A percentile compares a stretch with the other conserved stretches of the same genome.
Conservation (phyloP, 1,139 yeast species). For the Pichiaceae sp. region DNA sequence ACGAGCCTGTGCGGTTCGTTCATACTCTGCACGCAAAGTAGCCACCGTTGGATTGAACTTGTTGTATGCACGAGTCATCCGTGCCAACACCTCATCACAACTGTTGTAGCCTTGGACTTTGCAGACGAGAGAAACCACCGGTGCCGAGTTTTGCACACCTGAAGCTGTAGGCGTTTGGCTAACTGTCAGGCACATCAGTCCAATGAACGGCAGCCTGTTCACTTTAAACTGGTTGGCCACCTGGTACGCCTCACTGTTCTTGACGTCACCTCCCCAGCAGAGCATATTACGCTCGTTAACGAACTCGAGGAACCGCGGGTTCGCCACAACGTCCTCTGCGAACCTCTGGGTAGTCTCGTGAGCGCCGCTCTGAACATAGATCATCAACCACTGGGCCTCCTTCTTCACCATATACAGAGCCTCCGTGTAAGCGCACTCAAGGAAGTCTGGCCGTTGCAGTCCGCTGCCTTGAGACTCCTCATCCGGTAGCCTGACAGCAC, state of each 20-base stretch:
- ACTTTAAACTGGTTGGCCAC: constrained; percentile 70
- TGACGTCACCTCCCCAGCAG: constrained; percentile 85
- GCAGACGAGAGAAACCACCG: constrained; percentile 53
- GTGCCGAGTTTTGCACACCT: constrained; percentile 44
- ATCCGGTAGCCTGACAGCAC: constrained; percentile 4
- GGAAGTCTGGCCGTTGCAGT: constrained; percentile 32
- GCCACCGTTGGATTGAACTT: constrained; percentile 57
- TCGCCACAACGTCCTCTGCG: constrained; percentile 47
- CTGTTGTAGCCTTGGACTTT: constrained; percentile 52
- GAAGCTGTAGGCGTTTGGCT: constrained; percentile 50
- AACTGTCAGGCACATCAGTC: constrained; percentile 52
- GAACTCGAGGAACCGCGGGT: constrained; percentile 42
- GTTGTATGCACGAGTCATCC: constrained; percentile 35
- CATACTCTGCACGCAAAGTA: constrained; percentile 51
- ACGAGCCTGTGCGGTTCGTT: constrained; percentile 52
- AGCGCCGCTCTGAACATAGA: constrained; percentile 67
- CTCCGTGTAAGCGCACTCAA: constrained; percentile 69
- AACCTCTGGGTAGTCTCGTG: constrained; percentile 55
- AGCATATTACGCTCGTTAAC: constrained; percentile 45
- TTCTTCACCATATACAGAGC: constrained; percentile 63
- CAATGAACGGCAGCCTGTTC: constrained; percentile 74
- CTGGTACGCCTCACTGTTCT: constrained; percentile 76
- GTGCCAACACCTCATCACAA: constrained; percentile 26
- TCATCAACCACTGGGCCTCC: constrained; percentile 61
- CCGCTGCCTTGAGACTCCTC: constrained; percentile 7